Base-by-base conservation (phyloP, 108 stramenopile genomes). In the Fistulifera pelliculosa region DNA sequence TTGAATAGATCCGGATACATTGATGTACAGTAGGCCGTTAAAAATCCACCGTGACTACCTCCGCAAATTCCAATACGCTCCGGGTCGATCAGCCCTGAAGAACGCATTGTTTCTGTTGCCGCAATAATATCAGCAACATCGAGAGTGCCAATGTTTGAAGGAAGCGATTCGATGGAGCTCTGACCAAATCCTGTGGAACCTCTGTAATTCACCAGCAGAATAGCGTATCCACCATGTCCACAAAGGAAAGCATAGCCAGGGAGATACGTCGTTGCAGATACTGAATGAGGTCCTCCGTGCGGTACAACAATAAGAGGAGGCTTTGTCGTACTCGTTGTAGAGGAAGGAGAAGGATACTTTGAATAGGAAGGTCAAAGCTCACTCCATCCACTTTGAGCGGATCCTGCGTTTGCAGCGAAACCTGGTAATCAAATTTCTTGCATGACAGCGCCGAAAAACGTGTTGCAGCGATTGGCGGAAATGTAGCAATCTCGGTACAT, bases 41-140 rank as follows among this genome's bases (percentile, higher is more conserved):
- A 60, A 65, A 87, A 96, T 11, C 95, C 95, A 50, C 96, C 96
- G 63, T 97, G 96, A 17, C 77, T 80, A 1, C 94, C 94, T 45
- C 94, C 94, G 53, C 81, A 81, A 41, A 95, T 73, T 14, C 83
- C 87, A 39, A 91, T 57, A 7, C 75, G 61, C 8, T 47, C 52
- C 4, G 60, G 31, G 60, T 90, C 79, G 1, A 82, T 47, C n/a
- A 62, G 1, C 24, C 65, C 64, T 13, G 64, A 22, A 22, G 75
- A 62, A 10, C 77, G 53, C 8, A 69, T 70, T 56, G 64, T 35
- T 41, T 56, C 41, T 21, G 79, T 79, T 24, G 77, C 75, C 21
- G 69, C 40, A n/a, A 88, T 75, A 38, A 78, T 64, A 69, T 94
- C 94, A 11, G 69, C 39, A 49, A 94, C 87, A 64, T 94, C 94